A percentile compares a stretch with the other conserved stretches of the same genome.
Evolutionary conservation across 164 flowering plant species (phyloP).

Genomic region (Dillenia turbinata): DNA sequence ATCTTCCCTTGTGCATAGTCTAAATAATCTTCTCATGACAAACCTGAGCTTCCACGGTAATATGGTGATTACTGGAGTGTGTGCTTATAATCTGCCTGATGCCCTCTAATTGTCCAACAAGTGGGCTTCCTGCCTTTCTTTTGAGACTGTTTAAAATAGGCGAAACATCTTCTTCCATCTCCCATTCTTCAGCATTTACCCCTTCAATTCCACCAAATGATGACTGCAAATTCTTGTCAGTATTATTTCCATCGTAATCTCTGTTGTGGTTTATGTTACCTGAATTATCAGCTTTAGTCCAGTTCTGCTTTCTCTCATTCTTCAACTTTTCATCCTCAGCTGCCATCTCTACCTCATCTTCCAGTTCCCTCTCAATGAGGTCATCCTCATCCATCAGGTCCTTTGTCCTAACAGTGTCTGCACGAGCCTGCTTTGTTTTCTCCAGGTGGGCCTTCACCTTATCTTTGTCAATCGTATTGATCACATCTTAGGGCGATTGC

Average conservation of each 20-base stretch:
- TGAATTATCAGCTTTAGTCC: slow-evolving; percentile 30
- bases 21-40: too few relatives aligned
- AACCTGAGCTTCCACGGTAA: slow-evolving; percentile 13
- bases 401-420: slow-evolving; percentile 37
- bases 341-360: slow-evolving; percentile 80
- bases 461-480: slow-evolving; percentile 63
- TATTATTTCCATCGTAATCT: slow-evolving; percentile 12
- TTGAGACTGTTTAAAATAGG: slow-evolving; percentile 38
- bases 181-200: slow-evolving; percentile 52
- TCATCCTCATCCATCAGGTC: slow-evolving; percentile 85
- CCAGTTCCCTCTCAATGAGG: slow-evolving; percentile 80
- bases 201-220: slow-evolving; percentile 14
- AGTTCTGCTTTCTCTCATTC: slow-evolving; percentile 47
- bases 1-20: too few relatives aligned
- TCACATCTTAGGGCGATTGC: slow-evolving; percentile 58
- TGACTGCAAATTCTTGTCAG: slow-evolving; percentile 7
- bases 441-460: slow-evolving; percentile 75
- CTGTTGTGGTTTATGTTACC: slow-evolving; percentile 5
- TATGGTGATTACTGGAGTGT: slow-evolving; percentile 21
- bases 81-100: slow-evolving; percentile 15
- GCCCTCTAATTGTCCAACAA: slow-evolving; percentile 25
- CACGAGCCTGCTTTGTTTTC: slow-evolving; percentile 57
- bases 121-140: slow-evolving; percentile 42
- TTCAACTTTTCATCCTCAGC: slow-evolving; percentile 57
- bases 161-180: slow-evolving; percentile 32